Percentiles rank a stretch among this genome's conserved stretches.
Evolutionary conservation across 257 asterid species (phyloP).

Genomic region (Solanum sejunctum): DNA sequence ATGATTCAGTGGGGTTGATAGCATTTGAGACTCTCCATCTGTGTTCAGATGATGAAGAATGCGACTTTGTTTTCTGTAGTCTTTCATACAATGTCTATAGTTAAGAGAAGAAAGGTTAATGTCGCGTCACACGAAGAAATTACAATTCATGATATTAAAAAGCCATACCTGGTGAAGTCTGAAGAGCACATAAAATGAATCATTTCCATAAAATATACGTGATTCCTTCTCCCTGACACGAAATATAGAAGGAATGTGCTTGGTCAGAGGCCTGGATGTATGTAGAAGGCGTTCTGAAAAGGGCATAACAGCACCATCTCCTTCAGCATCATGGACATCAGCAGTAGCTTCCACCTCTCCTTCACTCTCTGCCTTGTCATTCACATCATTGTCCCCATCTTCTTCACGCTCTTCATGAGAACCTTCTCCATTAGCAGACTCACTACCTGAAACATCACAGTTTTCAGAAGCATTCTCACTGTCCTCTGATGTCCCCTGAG

Average conservation of each 20-base stretch:
- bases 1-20: conserved; percentile 40
- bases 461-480: conserved; percentile 72
- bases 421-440: conserved; percentile 70
- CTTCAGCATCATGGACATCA: conserved; percentile 50
- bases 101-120: conserved; percentile 4
- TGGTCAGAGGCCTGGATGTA: conserved; percentile 50
- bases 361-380: conserved; percentile 68
- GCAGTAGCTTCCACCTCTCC: conserved; percentile 52
- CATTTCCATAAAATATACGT: conserved; percentile 65
- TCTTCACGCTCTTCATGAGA: conserved; percentile 57
- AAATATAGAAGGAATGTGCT: conserved; percentile 23
- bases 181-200: conserved; percentile 72
- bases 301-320: conserved; percentile 16
- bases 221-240: conserved; percentile 32
- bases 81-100: conserved; percentile 78
- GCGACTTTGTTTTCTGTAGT: conserved; percentile 64
- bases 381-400: conserved; percentile 44
- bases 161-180: conserved; percentile 77
- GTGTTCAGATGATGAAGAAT: conserved; percentile 62
- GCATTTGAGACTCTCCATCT: conserved; percentile 53
- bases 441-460: conserved; percentile 55
- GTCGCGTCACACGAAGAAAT: neutral
- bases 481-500: conserved; percentile 53
- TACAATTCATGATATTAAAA: neutral
- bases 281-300: conserved; percentile 34